Conservation (phyloP, 1,284 basidiomycete species). For the Puccinia novopanici region DNA sequence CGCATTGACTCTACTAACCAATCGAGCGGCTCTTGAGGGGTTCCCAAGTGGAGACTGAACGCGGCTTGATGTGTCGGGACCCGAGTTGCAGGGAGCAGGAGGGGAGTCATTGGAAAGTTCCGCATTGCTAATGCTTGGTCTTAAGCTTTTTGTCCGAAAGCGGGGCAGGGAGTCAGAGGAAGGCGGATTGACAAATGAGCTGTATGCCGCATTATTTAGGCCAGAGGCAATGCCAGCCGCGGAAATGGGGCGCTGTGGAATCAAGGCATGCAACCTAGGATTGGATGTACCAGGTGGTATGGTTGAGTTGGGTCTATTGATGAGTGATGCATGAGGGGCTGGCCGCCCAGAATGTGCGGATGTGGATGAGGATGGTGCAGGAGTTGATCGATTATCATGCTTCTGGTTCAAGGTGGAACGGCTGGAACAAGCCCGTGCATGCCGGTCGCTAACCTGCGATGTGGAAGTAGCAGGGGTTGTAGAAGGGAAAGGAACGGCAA, state of each 20-base stretch:
- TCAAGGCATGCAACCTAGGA: constrained; percentile 1
- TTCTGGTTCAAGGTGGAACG: constrained; percentile 9
- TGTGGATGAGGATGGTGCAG: constrained; percentile 21
- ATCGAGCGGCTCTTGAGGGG: not conserved
- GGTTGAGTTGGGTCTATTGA: constrained; percentile 27
- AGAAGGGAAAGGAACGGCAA: constrained; percentile 46
- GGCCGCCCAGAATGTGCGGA: not conserved
- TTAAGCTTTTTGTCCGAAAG: constrained; percentile 28
- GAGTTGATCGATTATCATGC: not conserved
- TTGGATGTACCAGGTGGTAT: constrained; percentile 6
- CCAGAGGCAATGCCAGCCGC: not conserved
- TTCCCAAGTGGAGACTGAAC: constrained; percentile 35
- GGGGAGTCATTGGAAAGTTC: not conserved
- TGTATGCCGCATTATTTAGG: not conserved
- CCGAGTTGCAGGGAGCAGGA: not conserved
- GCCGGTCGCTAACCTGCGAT: not conserved
- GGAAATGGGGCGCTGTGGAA: constrained; percentile 24
- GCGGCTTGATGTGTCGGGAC: not conserved
- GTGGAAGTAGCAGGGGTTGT: not conserved
- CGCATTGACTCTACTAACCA: not conserved
- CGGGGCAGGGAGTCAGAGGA: constrained; percentile 12
- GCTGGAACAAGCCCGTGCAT: not conserved
- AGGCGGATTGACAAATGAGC: constrained; percentile 7
- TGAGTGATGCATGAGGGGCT: constrained; percentile 11
- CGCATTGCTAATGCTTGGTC: constrained; percentile 20